A percentile compares a stretch with the other conserved stretches of the same genome.
phyloP scores from a whole-genome alignment of 345 rosid species.

The Gossypioides kirkii region DNA sequence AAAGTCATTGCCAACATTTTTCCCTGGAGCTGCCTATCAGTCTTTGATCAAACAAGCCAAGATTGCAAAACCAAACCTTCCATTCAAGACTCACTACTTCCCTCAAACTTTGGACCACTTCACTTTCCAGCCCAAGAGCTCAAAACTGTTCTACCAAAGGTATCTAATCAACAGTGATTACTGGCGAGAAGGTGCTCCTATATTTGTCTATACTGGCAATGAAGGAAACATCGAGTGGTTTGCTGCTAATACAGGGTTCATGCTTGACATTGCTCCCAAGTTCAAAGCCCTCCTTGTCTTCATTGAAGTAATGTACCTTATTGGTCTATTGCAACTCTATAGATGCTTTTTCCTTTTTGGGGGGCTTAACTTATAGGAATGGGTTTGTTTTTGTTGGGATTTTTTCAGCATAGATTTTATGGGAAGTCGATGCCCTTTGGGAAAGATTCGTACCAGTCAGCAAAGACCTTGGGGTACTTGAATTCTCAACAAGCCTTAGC shows the following conservation, averaged over 20 bases:
- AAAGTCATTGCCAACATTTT: constrained; percentile 26
- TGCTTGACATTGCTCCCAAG: constrained; percentile 78
- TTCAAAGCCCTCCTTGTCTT: constrained; percentile 71
- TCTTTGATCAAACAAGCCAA: constrained; percentile 22
- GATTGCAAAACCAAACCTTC: constrained; percentile 25
- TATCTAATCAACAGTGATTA: constrained; percentile 50
- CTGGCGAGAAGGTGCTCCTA: constrained; percentile 57
- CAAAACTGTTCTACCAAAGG: constrained; percentile 55
- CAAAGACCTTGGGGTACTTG: constrained; percentile 62
- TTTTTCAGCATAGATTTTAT: constrained; percentile 66
- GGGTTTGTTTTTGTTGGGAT: constrained; percentile 2
- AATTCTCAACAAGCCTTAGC: constrained; percentile 80
- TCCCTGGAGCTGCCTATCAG: constrained; percentile 28
- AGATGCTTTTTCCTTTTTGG: background rate
- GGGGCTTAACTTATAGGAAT: background rate
- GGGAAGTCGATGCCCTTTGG: constrained; percentile 74
- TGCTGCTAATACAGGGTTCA: constrained; percentile 74
- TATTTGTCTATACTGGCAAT: constrained; percentile 73
- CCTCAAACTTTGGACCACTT: constrained; percentile 76
- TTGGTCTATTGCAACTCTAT: background rate
- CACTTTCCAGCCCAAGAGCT: constrained; percentile 54
- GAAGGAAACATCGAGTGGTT: constrained; percentile 87
- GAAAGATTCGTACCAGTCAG: constrained; percentile 48
- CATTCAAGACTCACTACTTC: constrained; percentile 50
- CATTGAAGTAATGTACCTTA: constrained; percentile 49